A percentile compares a stretch with the other conserved stretches of the same genome.
Evolutionary conservation across 129 eudicot species (phyloP).

Genomic region (Escallonia rubra): DNA sequence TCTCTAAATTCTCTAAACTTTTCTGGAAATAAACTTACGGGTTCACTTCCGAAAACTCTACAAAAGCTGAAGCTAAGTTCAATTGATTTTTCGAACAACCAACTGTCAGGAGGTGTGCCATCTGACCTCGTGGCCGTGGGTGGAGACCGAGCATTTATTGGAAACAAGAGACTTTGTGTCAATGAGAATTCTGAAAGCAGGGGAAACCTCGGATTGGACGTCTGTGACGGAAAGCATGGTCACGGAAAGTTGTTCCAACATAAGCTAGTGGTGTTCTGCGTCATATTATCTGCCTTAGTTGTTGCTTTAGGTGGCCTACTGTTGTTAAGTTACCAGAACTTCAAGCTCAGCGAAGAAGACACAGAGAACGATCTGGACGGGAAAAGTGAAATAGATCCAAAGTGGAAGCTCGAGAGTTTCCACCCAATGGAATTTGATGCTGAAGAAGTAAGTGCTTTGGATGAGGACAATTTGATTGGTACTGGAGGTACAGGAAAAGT

Average conservation of each 20-base stretch:
- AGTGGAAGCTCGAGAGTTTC: constrained; percentile 76
- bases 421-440: constrained; percentile 73
- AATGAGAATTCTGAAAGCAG: constrained; percentile 22
- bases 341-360: constrained; percentile 20
- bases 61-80: constrained; percentile 53
- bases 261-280: constrained; percentile 33
- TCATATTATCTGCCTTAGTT: constrained; percentile 38
- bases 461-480: constrained; percentile 75
- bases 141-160: constrained; percentile 49
- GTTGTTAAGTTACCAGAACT: constrained; percentile 47
- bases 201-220: constrained; percentile 23
- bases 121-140: constrained; percentile 56
- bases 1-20: constrained; percentile 76
- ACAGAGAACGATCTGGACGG: constrained; percentile 18
- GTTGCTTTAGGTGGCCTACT: constrained; percentile 42
- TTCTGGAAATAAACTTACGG: constrained; percentile 61
- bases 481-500: constrained; percentile 91
- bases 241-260: constrained; percentile 21
- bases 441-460: constrained; percentile 57
- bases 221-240: constrained; percentile 35
- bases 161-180: constrained; percentile 61
- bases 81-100: constrained; percentile 68
- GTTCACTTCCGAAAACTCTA: constrained; percentile 54
- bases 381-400: constrained; percentile 31
- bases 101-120: constrained; percentile 61